Base-by-base conservation (phyloP, 371 early-diverging fungal species). In the Haplosporangium sp. region DNA sequence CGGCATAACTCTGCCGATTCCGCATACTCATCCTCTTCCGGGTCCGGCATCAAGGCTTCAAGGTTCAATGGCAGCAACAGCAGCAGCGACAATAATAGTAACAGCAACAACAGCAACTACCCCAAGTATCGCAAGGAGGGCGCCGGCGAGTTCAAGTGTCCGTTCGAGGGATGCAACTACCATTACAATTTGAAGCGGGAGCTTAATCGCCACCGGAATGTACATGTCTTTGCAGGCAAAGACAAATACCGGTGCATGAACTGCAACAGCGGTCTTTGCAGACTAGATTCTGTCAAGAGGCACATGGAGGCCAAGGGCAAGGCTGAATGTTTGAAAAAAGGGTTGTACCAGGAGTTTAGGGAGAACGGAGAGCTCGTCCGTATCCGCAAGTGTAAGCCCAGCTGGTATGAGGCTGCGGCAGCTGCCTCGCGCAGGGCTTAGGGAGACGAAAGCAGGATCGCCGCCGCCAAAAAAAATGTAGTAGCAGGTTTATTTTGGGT, bases 231-330 rank as follows among this genome's bases (percentile, higher is more conserved):
- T 57, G 72, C 71, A 9, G 72, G 68, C 20, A 66, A 55, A 11
- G 72, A 71, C 56, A 70, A 66, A 52, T 77, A 77, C 50, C 62
- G 71, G 12, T 77, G 77, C 38, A 42, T 71, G 72, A 67, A 70
- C 43, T 77, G 77, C 55, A 56, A 56, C 18, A 64, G 67, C 16
- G 77, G 77, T 37, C 54, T 77, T 18, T 77, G 77, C 40, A 55
- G 77, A 11, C 45, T 77, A 38, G 77, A 77, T 46, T 77, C 77
- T 2, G 77, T 77, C 18, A 77, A 77, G 61, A 53, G 77, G 13
- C 77, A 77, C 36, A 77, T 77, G 77, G 72, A 77, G 53, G 77
- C 77, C 38, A 77, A 77, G 72, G 77, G 77, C 45, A 77, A 77
- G 54, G 46, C 36, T 0, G 77, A 67, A 20, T 77, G 77, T 53